These are phyloP conservation scores for Heritiera fomes DNA, from an alignment of 345 rosid species.

Conservation along the genomic window DNA sequence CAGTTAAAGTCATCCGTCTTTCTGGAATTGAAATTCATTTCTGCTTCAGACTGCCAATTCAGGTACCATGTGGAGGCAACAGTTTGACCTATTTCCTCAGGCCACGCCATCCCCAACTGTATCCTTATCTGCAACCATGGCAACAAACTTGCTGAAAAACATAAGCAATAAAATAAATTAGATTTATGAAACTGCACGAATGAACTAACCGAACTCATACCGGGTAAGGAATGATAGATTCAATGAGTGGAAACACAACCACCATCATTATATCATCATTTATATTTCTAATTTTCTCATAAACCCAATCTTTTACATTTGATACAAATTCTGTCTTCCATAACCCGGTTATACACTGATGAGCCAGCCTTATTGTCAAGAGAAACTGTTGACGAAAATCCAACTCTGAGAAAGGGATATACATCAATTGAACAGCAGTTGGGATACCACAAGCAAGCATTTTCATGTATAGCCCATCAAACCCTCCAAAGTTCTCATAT, in stretches of 20 bases:
- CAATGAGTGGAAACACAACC: conserved; percentile 65
- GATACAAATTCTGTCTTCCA: conserved; percentile 56
- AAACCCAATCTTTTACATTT: conserved; percentile 44
- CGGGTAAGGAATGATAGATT: conserved; percentile 70
- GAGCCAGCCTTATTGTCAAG: conserved; percentile 51
- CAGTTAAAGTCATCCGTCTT: conserved; percentile 53
- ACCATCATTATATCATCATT: conserved; percentile 76
- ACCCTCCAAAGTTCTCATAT: conserved; percentile 85
- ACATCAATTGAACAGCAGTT: conserved; percentile 79
- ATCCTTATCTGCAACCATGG: conserved; percentile 57
- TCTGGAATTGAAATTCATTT: conserved; percentile 64
- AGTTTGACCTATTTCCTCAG: conserved; percentile 71
- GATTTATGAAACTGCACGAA: conserved; percentile 3
- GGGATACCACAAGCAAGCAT: conserved; percentile 87
- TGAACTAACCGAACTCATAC: conserved; percentile 43
- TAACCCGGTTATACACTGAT: conserved; percentile 53
- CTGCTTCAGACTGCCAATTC: conserved; percentile 82
- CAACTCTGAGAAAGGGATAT: conserved; percentile 94
- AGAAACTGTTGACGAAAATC: conserved; percentile 72
- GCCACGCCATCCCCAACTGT: conserved; percentile 89
- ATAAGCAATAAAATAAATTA: conserved; percentile 10
- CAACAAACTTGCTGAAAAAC: conserved; percentile 16
- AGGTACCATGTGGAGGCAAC: conserved; percentile 88
- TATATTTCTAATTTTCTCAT: conserved; percentile 49
- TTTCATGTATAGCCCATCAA: conserved; percentile 89